These are phyloP conservation scores for Carex myosuroides DNA, from an alignment of 176 grass and related monocot species.

Conservation along the genomic window DNA sequence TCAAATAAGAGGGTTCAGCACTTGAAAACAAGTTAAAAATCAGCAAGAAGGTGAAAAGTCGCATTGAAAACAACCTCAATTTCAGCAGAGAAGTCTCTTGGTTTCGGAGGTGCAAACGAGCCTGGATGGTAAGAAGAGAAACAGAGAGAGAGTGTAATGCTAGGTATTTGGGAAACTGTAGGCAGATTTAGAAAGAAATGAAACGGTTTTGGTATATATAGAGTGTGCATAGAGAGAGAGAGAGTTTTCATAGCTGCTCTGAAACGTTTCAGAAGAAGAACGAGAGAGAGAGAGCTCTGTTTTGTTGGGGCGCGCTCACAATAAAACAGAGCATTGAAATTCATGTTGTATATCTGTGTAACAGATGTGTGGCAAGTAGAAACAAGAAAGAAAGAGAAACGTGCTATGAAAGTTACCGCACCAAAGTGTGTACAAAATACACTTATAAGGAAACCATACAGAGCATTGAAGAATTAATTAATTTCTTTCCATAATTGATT, in stretches of 20 bases:
- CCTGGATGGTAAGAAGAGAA: not conserved
- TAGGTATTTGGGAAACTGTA: not conserved
- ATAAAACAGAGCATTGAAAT: not conserved
- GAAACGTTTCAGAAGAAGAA: not conserved
- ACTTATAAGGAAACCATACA: not conserved
- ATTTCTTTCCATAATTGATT: not conserved
- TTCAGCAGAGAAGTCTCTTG: not conserved
- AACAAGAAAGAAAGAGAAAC: not conserved
- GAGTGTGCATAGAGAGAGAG: not conserved
- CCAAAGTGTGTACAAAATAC: not conserved
- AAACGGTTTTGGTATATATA: not conserved
- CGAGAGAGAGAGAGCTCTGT: not conserved
- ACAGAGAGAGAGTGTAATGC: not conserved
- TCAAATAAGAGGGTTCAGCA: not conserved
- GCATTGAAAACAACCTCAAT: not conserved
- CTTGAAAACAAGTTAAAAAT: not conserved
- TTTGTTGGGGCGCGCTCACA: not conserved
- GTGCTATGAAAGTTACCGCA: not conserved
- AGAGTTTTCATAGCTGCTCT: not conserved
- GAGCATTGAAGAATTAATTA: not conserved
- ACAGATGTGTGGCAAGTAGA: not conserved
- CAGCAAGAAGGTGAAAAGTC: not conserved
- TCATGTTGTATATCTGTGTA: not conserved
- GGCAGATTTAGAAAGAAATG: not conserved
- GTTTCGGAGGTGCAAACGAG: not conserved